Percentiles rank a stretch among this genome's conserved stretches.
These are phyloP conservation scores for Boletus subcaerulescens DNA, from an alignment of 768 basidiomycete species.

Conservation along the genomic window DNA sequence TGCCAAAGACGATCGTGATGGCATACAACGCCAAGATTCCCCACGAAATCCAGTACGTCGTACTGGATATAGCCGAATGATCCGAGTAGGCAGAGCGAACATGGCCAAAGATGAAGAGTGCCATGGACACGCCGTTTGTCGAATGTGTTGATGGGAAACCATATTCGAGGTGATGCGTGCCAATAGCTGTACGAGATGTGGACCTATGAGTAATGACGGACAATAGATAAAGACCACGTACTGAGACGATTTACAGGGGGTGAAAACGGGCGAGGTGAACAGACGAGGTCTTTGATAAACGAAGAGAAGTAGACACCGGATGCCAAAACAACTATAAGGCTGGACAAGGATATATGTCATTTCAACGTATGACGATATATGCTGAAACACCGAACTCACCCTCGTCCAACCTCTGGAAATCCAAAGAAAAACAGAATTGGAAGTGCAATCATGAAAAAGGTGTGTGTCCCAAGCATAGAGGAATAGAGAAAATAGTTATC, in stretches of 20 bases:
- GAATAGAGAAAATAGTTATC: slow-evolving; percentile 85
- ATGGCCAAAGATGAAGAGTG: slow-evolving; percentile 69
- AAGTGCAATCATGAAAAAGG: slow-evolving; percentile 89
- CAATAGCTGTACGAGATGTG: slow-evolving; percentile 50
- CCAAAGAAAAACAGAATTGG: slow-evolving; percentile 92
- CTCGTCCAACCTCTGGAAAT: slow-evolving; percentile 62
- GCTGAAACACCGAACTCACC: slow-evolving; percentile 44
- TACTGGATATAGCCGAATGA: slow-evolving; percentile 41
- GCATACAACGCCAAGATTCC: slow-evolving; percentile 54
- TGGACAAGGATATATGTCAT: slow-evolving; percentile 23
- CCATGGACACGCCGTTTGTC: slow-evolving; percentile 87
- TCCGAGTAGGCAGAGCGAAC: slow-evolving; percentile 48
- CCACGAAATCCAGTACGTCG: slow-evolving; percentile 41
- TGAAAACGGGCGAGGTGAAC: slow-evolving; percentile 84
- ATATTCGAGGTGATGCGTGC: slow-evolving; percentile 83
- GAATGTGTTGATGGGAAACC: slow-evolving; percentile 97
- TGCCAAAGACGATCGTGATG: slow-evolving; percentile 72
- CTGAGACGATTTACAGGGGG: slow-evolving; percentile 91
- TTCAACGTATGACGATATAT: background rate
- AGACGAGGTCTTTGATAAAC: slow-evolving; percentile 84
- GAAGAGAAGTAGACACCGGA: slow-evolving; percentile 86
- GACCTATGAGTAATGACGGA: background rate
- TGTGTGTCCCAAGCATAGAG: slow-evolving; percentile 78
- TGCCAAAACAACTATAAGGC: slow-evolving; percentile 66
- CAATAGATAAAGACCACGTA: slow-evolving; percentile 36